Conservation (phyloP, 176 grass and related monocot species). For the Pontederia crassipes region DNA sequence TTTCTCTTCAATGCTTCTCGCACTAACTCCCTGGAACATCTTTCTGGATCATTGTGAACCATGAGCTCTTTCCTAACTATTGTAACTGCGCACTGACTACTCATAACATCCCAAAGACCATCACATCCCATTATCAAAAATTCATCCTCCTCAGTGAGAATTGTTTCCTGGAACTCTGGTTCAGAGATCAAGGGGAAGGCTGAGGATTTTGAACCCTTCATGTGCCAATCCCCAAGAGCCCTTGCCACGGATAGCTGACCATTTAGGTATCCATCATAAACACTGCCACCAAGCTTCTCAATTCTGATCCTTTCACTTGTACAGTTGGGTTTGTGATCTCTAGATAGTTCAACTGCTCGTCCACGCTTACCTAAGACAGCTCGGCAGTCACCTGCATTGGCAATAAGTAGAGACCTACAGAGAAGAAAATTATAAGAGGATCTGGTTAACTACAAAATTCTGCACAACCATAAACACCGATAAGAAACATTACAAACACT, state of each 20-base stretch:
- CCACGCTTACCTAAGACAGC: neutral
- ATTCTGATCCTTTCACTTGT: conserved; percentile 56
- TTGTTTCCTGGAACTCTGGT: conserved; percentile 69
- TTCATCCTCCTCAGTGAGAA: conserved; percentile 75
- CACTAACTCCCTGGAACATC: conserved; percentile 36
- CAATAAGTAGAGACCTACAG: neutral
- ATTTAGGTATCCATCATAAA: conserved; percentile 46
- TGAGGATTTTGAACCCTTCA: conserved; percentile 77
- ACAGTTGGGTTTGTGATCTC: neutral
- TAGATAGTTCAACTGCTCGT: neutral
- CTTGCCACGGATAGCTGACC: conserved; percentile 25
- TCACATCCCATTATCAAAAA: conserved; percentile 98
- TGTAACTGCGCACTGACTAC: too few relatives aligned
- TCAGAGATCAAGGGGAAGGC: conserved; percentile 56
- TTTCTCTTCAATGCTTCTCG: conserved; percentile 63
- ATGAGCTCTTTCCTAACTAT: too few relatives aligned
- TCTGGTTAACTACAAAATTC: too few relatives aligned
- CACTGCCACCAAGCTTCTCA: conserved; percentile 68
- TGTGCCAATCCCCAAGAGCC: conserved; percentile 90
- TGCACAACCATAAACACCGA: conserved; percentile 29
- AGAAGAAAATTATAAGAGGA: too few relatives aligned
- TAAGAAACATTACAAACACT: conserved; percentile 45
- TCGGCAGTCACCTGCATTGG: neutral
- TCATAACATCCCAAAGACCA: conserved; percentile 4
- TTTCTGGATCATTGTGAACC: neutral